Percentiles rank a stretch among this genome's conserved stretches.
Conservation (phyloP, 805 yeast genomes). For the Myxozyma mucilagina region DNA sequence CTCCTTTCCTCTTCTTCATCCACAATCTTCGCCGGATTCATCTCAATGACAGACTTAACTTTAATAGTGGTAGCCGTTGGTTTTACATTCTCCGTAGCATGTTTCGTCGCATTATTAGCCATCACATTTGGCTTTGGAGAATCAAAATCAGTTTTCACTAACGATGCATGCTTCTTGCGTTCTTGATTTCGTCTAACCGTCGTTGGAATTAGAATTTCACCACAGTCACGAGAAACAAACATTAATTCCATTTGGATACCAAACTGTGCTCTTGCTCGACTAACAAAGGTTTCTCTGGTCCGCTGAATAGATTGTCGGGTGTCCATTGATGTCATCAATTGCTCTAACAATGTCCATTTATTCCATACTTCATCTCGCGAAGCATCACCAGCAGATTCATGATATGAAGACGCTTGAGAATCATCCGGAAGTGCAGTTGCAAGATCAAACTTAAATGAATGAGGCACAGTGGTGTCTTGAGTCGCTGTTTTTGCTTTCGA, state of each 20-base stretch:
- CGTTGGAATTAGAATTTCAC: constrained; percentile 5
- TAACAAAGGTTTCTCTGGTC: constrained; percentile 10
- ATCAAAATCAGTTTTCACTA: neutral
- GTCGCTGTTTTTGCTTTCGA: neutral
- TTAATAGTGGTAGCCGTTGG: neutral
- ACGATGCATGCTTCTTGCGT: neutral
- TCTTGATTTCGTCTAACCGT: neutral
- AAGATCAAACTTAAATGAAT: constrained; percentile 16
- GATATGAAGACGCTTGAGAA: neutral
- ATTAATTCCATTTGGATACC: constrained; percentile 1
- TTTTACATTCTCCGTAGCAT: neutral
- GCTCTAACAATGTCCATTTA: constrained; percentile 19
- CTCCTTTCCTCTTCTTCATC: constrained; percentile 5
- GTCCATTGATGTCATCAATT: constrained; percentile 3
- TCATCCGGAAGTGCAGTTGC: constrained; percentile 7
- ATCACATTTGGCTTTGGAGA: neutral
- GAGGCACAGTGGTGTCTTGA: constrained; percentile 4
- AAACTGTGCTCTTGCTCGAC: constrained; percentile 9
- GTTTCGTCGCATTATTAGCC: neutral
- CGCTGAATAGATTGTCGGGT: neutral
- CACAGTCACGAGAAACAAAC: constrained; percentile 1
- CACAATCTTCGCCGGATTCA: neutral
- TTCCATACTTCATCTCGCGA: constrained; percentile 13
- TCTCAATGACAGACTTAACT: no score
- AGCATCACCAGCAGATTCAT: neutral